Conservation (phyloP, 257 asterid species). For the Rauvolfia tetraphylla region DNA sequence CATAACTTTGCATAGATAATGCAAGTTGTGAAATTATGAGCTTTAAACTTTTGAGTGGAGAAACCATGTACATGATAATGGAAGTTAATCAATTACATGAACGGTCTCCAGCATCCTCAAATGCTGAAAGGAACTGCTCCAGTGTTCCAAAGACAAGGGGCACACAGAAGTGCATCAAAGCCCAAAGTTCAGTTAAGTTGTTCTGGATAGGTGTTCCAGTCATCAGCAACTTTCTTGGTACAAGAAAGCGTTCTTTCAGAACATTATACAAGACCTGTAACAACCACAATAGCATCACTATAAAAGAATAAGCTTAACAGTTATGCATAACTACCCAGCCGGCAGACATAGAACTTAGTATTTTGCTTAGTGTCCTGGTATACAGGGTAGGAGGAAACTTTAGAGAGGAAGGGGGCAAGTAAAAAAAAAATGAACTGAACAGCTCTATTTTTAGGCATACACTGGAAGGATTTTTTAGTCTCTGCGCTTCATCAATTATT, state of each 20-base stretch:
- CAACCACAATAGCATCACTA: background rate
- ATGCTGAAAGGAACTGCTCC: constrained; percentile 69
- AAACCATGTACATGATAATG: constrained; percentile 3
- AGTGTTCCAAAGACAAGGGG: constrained; percentile 69
- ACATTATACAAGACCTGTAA: constrained; percentile 71
- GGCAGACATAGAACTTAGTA: background rate
- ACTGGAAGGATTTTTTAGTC: constrained; percentile 83
- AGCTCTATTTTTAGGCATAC: constrained; percentile 42
- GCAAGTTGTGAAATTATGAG: background rate
- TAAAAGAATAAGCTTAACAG: background rate
- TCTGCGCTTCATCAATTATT: constrained; percentile 92
- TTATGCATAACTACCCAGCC: background rate
- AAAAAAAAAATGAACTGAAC: background rate
- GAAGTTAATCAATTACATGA: constrained; percentile 42
- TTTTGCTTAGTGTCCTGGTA: background rate
- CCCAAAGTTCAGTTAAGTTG: constrained; percentile 91
- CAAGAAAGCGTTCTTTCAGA: constrained; percentile 58
- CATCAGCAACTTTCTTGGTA: constrained; percentile 89
- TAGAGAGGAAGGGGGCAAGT: background rate
- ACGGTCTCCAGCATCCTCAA: constrained; percentile 91
- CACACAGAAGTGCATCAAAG: constrained; percentile 85
- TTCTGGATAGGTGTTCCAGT: constrained; percentile 98
- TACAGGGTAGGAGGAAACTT: background rate
- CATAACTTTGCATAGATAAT: background rate
- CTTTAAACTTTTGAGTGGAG: constrained; percentile 1